These are phyloP conservation scores for Oxyria digyna DNA, from an alignment of 148 eudicot species.

Conservation along the genomic window DNA sequence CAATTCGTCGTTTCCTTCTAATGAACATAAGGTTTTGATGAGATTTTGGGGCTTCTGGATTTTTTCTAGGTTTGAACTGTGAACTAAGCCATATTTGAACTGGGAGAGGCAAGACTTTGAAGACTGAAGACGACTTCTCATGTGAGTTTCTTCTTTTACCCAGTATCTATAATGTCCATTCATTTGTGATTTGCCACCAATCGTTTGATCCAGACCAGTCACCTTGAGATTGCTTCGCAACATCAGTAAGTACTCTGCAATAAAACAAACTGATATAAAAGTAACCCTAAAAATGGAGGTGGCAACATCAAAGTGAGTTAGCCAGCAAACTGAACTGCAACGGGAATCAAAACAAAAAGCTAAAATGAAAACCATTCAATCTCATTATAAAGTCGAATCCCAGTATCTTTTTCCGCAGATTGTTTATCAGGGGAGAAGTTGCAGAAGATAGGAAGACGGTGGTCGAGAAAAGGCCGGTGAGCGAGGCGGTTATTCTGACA, in stretches of 20 bases:
- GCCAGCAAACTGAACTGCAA: not conserved
- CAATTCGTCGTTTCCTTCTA: no score
- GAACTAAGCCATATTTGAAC: no score
- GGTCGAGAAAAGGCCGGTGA: not conserved
- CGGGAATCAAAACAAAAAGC: not conserved
- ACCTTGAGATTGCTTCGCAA: slow-evolving; percentile 62
- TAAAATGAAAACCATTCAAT: slow-evolving; percentile 46
- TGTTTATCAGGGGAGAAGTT: slow-evolving; percentile 12
- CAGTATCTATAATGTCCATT: no score
- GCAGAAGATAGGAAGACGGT: slow-evolving; percentile 16
- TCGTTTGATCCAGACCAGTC: slow-evolving; percentile 51
- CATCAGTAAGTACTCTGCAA: slow-evolving; percentile 51
- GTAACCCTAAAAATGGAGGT: not conserved
- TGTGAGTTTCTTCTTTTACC: no score
- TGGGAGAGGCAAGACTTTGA: no score
- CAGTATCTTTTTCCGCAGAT: slow-evolving; percentile 22
- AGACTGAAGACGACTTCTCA: slow-evolving; percentile 47
- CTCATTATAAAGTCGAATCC: slow-evolving; percentile 62
- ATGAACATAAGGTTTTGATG: no score
- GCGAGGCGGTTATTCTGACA: not conserved
- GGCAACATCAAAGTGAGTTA: not conserved
- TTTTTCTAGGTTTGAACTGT: no score
- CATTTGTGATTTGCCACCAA: slow-evolving; percentile 72
- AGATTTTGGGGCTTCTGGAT: no score
- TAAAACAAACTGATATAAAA: not conserved